phyloP scores from a whole-genome alignment of 495 filamentous ascomycete species.

The Haplographium delicatum region DNA sequence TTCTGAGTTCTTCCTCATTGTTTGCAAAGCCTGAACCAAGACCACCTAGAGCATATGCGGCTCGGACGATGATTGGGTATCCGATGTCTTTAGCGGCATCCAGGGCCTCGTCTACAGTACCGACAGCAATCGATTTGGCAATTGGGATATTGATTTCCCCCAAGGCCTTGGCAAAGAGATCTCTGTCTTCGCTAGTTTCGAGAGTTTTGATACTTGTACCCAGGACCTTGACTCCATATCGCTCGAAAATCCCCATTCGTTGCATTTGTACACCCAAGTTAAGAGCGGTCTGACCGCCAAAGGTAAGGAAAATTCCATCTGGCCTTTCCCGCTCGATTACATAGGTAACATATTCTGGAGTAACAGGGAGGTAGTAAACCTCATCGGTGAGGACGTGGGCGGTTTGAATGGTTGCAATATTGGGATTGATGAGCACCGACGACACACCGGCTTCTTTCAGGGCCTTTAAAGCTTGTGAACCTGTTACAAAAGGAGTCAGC shows the following conservation, averaged over 20 bases:
- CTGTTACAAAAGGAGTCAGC: slow-evolving; percentile 38
- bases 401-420: slow-evolving; percentile 98
- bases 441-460: slow-evolving; percentile 94
- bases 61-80: slow-evolving; percentile 96
- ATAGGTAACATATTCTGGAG: slow-evolving; percentile 91
- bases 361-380: slow-evolving; percentile 97
- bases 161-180: slow-evolving; percentile 85
- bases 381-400: slow-evolving; percentile 94
- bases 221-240: slow-evolving; percentile 88
- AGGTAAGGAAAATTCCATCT: slow-evolving; percentile 95
- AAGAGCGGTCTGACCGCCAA: slow-evolving; percentile 93
- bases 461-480: slow-evolving; percentile 94
- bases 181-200: slow-evolving; percentile 91
- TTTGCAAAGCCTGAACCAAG: slow-evolving; percentile 96
- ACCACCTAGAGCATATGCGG: slow-evolving; percentile 91
- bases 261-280: slow-evolving; percentile 98
- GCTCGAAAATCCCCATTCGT: slow-evolving; percentile 90
- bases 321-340: slow-evolving; percentile 93
- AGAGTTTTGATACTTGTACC: slow-evolving; percentile 92
- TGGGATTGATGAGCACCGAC: slow-evolving; percentile 95
- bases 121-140: slow-evolving; percentile 88
- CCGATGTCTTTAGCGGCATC: slow-evolving; percentile 79
- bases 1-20: slow-evolving; percentile 86
- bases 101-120: slow-evolving; percentile 84
- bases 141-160: slow-evolving; percentile 95